A percentile compares a stretch with the other conserved stretches of the same genome.
Evolutionary conservation across 352 stramenopile genomes (phyloP).

Genomic region (Salisapilia sapeloensis): DNA sequence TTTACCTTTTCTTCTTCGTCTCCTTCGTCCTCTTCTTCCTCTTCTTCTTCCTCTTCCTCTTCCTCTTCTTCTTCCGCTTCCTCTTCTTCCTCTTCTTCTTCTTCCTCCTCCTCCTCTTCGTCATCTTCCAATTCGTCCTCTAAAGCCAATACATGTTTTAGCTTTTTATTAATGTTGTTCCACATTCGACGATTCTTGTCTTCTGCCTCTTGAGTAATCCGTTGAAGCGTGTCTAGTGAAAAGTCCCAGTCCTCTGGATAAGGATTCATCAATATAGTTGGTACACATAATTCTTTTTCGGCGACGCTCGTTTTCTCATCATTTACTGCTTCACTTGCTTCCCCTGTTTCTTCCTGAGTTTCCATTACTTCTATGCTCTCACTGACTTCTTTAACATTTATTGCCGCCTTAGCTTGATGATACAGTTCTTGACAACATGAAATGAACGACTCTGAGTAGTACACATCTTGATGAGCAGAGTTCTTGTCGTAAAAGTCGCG

Average conservation of each 20-base stretch:
- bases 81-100: slow-evolving; percentile 9
- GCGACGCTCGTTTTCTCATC: neutral
- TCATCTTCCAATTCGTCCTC: slow-evolving; percentile 9
- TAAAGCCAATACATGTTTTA: no score
- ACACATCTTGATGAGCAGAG: slow-evolving; percentile 8
- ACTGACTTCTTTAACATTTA: slow-evolving; percentile 1
- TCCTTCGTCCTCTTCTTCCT: slow-evolving; percentile 3
- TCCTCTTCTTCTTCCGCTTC: no score
- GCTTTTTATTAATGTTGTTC: slow-evolving; percentile 2
- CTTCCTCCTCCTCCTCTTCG: slow-evolving; percentile 7
- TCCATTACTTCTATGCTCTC: neutral
- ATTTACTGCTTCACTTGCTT: slow-evolving; percentile 1
- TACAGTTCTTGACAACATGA: slow-evolving; percentile 9
- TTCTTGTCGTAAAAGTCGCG: slow-evolving; percentile 11
- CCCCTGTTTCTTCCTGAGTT: slow-evolving; percentile 2
- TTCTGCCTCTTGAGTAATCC: slow-evolving; percentile 11
- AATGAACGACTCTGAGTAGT: slow-evolving; percentile 14
- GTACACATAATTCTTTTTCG: neutral
- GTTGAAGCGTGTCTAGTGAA: slow-evolving; percentile 10
- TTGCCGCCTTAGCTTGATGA: slow-evolving; percentile 4
- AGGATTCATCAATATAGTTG: neutral
- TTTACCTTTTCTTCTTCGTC: slow-evolving; percentile 6
- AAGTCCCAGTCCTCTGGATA: slow-evolving; percentile 13
- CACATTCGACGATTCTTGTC: slow-evolving; percentile 7
- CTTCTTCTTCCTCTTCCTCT: slow-evolving; percentile 9